phyloP scores from a whole-genome alignment of 1,284 basidiomycete species.

The Anthracocystis walkeri region DNA sequence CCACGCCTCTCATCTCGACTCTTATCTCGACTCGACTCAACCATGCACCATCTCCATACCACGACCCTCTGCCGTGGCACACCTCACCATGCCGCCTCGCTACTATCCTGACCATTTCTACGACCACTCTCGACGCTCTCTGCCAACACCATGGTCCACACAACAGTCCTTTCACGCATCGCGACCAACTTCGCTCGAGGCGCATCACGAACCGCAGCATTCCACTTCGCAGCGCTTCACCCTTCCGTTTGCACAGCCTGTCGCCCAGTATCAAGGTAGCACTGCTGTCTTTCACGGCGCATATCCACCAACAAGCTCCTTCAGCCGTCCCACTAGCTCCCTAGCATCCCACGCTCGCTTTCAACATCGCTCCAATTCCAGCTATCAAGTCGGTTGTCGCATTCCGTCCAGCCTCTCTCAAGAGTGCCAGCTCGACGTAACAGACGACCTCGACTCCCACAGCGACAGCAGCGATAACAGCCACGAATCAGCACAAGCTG shows the following conservation, averaged over 20 bases:
- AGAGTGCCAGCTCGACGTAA: conserved; percentile 16
- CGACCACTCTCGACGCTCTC: conserved; percentile 20
- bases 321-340: conserved; percentile 1
- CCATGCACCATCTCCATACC: not conserved
- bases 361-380: not conserved
- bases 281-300: conserved; percentile 2
- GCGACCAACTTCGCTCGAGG: not conserved
- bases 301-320: conserved; percentile 13
- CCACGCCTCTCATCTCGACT: not conserved
- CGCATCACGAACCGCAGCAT: not conserved
- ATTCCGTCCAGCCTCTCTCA: conserved; percentile 29
- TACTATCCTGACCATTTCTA: conserved; percentile 5
- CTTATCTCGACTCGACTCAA: not conserved
- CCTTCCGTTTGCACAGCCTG: conserved; percentile 9
- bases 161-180: conserved; percentile 7
- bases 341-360: conserved; percentile 4
- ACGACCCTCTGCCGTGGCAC: not conserved
- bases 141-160: conserved; percentile 15
- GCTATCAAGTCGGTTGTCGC: conserved; percentile 18
- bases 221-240: conserved; percentile 17
- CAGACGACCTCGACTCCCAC: not conserved
- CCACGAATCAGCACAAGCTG: not conserved
- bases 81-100: conserved; percentile 22
- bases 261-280: not conserved
- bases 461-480: conserved; percentile 10